Conservation (phyloP, 352 stramenopile species). For the Globisporangium cederbergense region DNA sequence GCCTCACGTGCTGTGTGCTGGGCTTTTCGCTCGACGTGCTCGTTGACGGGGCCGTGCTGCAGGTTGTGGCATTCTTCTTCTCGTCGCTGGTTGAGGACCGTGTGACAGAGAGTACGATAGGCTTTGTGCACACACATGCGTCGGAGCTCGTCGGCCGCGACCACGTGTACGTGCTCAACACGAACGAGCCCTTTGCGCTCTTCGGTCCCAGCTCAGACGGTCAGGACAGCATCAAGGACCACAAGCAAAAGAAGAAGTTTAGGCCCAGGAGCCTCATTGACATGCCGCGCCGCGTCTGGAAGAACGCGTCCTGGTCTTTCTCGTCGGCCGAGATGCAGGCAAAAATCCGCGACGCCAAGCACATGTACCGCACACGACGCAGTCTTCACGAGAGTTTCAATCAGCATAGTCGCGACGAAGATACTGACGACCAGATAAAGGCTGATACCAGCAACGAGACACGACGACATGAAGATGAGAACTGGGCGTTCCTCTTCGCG, state of each 20-base stretch:
- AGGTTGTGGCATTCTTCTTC: constrained; percentile 25
- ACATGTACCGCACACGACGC: constrained; percentile 1
- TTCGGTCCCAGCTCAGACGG: neutral
- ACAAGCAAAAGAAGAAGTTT: neutral
- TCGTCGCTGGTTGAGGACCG: constrained; percentile 13
- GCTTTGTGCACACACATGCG: constrained; percentile 7
- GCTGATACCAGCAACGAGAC: neutral
- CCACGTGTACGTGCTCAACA: constrained; percentile 13
- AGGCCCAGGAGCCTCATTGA: constrained; percentile 7
- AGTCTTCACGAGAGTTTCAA: constrained; percentile 7
- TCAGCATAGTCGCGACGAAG: neutral
- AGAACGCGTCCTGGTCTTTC: constrained; percentile 20
- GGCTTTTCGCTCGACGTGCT: constrained; percentile 25
- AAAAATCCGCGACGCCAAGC: constrained; percentile 13
- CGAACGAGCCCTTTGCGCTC: neutral
- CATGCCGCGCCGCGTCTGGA: constrained; percentile 9
- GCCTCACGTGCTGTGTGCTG: constrained; percentile 25
- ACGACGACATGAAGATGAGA: neutral
- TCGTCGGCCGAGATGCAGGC: constrained; percentile 9
- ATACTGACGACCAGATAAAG: neutral
- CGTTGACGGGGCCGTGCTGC: constrained; percentile 23
- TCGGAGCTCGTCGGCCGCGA: constrained; percentile 16
- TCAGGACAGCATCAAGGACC: neutral
- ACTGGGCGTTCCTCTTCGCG: constrained; percentile 14
- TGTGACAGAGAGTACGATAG: constrained; percentile 13